Conservation (phyloP, 2,329 filamentous ascomycete genomes). For the Ophiobolus disseminans region DNA sequence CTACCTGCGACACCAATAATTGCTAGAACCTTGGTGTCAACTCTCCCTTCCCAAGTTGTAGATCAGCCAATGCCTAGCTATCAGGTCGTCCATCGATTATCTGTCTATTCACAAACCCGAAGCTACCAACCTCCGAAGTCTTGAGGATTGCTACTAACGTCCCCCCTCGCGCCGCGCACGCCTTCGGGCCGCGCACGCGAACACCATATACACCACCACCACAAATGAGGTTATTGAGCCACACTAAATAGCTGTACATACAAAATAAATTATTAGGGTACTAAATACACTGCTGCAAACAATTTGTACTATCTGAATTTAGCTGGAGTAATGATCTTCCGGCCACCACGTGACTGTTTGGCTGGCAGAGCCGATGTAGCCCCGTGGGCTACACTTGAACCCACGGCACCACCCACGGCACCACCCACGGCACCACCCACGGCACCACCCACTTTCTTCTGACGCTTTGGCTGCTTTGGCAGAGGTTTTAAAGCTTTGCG, state of each 20-base stretch:
- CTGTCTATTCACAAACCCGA: no score
- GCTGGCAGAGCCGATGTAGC: background rate
- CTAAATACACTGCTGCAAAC: background rate
- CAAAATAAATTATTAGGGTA: background rate
- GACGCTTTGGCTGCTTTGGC: slow-evolving; percentile 1
- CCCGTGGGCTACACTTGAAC: background rate
- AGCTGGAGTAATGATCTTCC: background rate
- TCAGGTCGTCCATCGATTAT: no score
- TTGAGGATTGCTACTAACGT: no score
- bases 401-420: background rate
- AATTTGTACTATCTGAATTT: slow-evolving; percentile 2
- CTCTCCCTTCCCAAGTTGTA: no score
- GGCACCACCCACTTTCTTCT: background rate
- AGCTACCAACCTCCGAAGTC: no score
- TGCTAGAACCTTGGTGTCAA: no score
- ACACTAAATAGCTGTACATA: background rate
- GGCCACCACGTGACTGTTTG: no score
- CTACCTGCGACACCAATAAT: no score
- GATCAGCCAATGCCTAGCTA: no score
- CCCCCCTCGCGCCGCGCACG: no score
- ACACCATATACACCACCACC: background rate
- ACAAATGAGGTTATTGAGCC: slow-evolving; percentile 1
- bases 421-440: background rate
- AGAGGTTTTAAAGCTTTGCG: slow-evolving; percentile 1
- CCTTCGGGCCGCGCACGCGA: background rate